A percentile compares a stretch with the other conserved stretches of the same genome.
Evolutionary conservation across 805 yeast genomes (phyloP).

Genomic region (Candida takata): DNA sequence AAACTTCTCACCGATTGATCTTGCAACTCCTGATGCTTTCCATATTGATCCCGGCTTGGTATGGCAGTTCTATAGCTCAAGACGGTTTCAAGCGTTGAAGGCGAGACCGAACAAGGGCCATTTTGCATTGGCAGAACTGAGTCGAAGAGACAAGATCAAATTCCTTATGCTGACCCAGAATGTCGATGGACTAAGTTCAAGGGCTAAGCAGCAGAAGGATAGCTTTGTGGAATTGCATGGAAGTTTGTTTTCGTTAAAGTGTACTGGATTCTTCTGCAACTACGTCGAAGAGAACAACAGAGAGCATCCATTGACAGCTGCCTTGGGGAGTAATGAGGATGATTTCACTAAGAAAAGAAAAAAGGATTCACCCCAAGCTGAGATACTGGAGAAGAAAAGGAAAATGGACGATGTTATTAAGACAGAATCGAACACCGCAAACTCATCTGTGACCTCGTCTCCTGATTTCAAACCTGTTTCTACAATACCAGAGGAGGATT

Average conservation of each 20-base stretch:
- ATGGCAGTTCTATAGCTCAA: constrained; percentile 79
- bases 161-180: constrained; percentile 75
- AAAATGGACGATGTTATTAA: constrained; percentile 8
- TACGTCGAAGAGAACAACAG: constrained; percentile 47
- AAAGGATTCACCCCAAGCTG: constrained; percentile 4
- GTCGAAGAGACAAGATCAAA: constrained; percentile 31
- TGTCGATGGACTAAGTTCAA: constrained; percentile 65
- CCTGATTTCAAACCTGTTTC: constrained; percentile 44
- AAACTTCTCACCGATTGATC: constrained; percentile 67
- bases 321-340: constrained; percentile 35
- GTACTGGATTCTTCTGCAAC: constrained; percentile 72
- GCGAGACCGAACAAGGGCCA: constrained; percentile 77
- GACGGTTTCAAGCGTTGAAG: constrained; percentile 55
- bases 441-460: constrained; percentile 22
- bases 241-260: constrained; percentile 59
- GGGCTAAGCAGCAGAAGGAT: constrained; percentile 53
- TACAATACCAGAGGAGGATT: constrained; percentile 39
- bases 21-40: constrained; percentile 91
- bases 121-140: constrained; percentile 55
- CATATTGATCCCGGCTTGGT: constrained; percentile 76
- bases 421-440: constrained; percentile 4
- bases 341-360: constrained; percentile 25
- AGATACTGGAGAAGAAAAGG: constrained; percentile 8
- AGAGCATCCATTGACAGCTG: constrained; percentile 52
- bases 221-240: constrained; percentile 75